Evolutionary conservation across 768 basidiomycete species (phyloP).

Genomic region (Hypsizygus marmoreus): DNA sequence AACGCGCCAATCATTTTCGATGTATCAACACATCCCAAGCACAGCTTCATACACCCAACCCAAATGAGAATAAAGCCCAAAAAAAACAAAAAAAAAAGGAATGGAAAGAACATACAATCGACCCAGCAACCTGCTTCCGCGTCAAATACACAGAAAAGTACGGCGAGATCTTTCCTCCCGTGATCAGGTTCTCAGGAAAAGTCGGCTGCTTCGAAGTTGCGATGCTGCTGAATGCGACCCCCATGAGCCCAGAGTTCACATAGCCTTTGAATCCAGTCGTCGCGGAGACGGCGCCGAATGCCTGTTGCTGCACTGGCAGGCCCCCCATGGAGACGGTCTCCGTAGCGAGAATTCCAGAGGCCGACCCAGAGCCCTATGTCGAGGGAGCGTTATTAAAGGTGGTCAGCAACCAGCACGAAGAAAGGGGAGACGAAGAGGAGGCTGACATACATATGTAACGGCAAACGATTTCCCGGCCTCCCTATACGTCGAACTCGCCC

Average conservation of each 20-base stretch:
- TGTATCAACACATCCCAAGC: slow-evolving; percentile 36
- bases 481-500: slow-evolving; percentile 43
- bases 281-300: slow-evolving; percentile 56
- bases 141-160: slow-evolving; percentile 63
- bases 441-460: slow-evolving; percentile 45
- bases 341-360: slow-evolving; percentile 46
- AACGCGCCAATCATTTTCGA: slow-evolving; percentile 31
- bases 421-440: not conserved
- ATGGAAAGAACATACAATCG: slow-evolving; percentile 7
- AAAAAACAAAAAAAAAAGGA: not conserved
- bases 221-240: slow-evolving; percentile 63
- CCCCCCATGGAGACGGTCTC: slow-evolving; percentile 55
- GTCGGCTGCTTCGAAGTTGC: slow-evolving; percentile 47
- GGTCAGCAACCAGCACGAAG: not conserved
- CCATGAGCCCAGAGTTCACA: slow-evolving; percentile 61
- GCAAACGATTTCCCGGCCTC: slow-evolving; percentile 32
- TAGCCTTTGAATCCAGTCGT: slow-evolving; percentile 50
- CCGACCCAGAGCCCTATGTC: slow-evolving; percentile 54
- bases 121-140: slow-evolving; percentile 51
- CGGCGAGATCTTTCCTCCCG: slow-evolving; percentile 35
- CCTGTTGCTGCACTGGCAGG: slow-evolving; percentile 46
- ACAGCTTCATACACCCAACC: too few species aligned
- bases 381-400: slow-evolving; percentile 1
- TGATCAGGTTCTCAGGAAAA: slow-evolving; percentile 66
- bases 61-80: slow-evolving; percentile 13